These are phyloP conservation scores for Penicillium occitanis DNA, from an alignment of 2,329 filamentous ascomycete species.

Conservation along the genomic window DNA sequence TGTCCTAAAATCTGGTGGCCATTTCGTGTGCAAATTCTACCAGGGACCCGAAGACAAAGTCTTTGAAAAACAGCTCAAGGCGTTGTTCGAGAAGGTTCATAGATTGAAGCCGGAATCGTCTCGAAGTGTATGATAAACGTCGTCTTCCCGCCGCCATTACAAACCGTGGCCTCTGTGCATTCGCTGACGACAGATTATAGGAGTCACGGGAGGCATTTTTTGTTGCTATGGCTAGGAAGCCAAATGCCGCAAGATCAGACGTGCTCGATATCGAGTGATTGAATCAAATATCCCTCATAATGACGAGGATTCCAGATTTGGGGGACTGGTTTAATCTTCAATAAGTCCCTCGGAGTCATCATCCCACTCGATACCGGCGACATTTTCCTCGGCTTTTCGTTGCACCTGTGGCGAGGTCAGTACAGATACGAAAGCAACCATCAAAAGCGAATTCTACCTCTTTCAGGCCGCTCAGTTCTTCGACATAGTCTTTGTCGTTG, in stretches of 20 bases:
- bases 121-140: slow-evolving; percentile 63
- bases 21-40: slow-evolving; percentile 98
- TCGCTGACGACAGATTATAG: slow-evolving; percentile 43
- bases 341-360: slow-evolving; percentile 42
- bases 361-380: slow-evolving; percentile 47
- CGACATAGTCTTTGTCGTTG: slow-evolving; percentile 62
- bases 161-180: slow-evolving; percentile 10
- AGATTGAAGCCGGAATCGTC: slow-evolving; percentile 92
- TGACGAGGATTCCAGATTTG: background rate
- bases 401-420: slow-evolving; percentile 43
- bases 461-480: slow-evolving; percentile 61
- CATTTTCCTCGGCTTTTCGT: slow-evolving; percentile 46
- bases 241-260: slow-evolving; percentile 46
- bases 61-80: slow-evolving; percentile 71
- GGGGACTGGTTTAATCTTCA: slow-evolving; percentile 30
- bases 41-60: slow-evolving; percentile 82
- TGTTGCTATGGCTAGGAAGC: slow-evolving; percentile 71
- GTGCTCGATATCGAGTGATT: slow-evolving; percentile 38
- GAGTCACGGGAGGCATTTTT: slow-evolving; percentile 86
- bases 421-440: slow-evolving; percentile 8
- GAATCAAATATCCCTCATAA: background rate
- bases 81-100: slow-evolving; percentile 75
- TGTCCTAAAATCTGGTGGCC: slow-evolving; percentile 75
- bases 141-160: background rate
- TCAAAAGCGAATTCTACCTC: slow-evolving; percentile 46